Evolutionary conservation across 768 basidiomycete species (phyloP).

Genomic region (Crucibulum laeve): DNA sequence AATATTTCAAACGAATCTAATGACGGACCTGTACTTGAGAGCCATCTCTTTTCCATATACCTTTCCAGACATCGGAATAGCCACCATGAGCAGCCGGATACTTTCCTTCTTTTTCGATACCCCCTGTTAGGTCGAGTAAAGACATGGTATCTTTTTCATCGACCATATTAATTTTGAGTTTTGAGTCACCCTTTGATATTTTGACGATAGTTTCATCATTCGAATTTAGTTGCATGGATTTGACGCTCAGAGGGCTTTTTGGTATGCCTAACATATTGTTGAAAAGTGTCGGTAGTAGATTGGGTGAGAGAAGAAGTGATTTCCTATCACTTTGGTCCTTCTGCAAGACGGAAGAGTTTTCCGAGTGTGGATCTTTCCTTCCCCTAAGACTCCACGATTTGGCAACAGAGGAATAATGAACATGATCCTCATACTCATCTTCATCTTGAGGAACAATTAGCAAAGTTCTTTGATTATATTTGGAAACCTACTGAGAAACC

Average conservation of each 20-base stretch:
- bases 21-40: slow-evolving; percentile 13
- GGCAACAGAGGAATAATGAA: slow-evolving; percentile 6
- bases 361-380: slow-evolving; percentile 31
- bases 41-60: slow-evolving; percentile 24
- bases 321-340: slow-evolving; percentile 17
- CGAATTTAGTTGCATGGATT: neutral
- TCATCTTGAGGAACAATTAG: slow-evolving; percentile 17
- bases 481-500: too few relatives aligned
- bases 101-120: slow-evolving; percentile 23
- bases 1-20: too few relatives aligned
- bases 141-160: neutral
- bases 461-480: too few relatives aligned
- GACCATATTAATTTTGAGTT: neutral
- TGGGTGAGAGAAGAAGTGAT: slow-evolving; percentile 29
- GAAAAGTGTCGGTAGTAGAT: slow-evolving; percentile 30
- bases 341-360: slow-evolving; percentile 28
- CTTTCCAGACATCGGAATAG: slow-evolving; percentile 40
- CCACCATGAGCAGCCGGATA: slow-evolving; percentile 37
- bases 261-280: slow-evolving; percentile 5
- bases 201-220: neutral
- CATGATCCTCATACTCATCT: slow-evolving; percentile 11
- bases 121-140: slow-evolving; percentile 25
- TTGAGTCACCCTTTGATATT: neutral
- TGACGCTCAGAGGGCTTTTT: slow-evolving; percentile 11
- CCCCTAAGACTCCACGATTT: slow-evolving; percentile 36